Conservation (phyloP, 2,329 filamentous ascomycete species). For the Trichophyton benhamiae region DNA sequence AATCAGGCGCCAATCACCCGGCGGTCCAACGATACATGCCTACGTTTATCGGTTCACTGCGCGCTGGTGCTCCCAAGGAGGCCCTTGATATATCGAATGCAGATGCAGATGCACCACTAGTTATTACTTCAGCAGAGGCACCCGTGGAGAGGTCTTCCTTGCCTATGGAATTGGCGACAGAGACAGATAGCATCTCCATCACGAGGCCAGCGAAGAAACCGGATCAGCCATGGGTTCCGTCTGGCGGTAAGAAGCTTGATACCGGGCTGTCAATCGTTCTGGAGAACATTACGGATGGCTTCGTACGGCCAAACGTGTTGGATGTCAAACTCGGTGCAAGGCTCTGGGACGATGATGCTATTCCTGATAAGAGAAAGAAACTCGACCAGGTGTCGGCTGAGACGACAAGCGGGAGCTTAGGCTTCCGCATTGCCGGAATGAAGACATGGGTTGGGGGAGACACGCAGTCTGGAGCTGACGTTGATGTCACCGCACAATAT, state of each 20-base stretch:
- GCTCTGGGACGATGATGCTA: slow-evolving; percentile 66
- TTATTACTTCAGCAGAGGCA: slow-evolving; percentile 15
- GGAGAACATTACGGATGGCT: slow-evolving; percentile 71
- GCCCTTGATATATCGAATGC: slow-evolving; percentile 24
- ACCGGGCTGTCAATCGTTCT: slow-evolving; percentile 74
- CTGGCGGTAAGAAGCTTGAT: slow-evolving; percentile 52
- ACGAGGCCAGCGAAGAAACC: slow-evolving; percentile 16
- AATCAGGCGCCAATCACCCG: slow-evolving; percentile 56
- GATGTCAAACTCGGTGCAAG: slow-evolving; percentile 83
- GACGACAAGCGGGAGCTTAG: slow-evolving; percentile 48
- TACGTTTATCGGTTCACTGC: slow-evolving; percentile 66
- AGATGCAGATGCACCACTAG: slow-evolving; percentile 10
- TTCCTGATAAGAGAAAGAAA: slow-evolving; percentile 44
- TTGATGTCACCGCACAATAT: slow-evolving; percentile 18
- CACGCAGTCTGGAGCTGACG: background rate
- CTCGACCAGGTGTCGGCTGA: slow-evolving; percentile 47
- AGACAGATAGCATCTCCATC: slow-evolving; percentile 18
- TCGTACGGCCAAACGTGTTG: slow-evolving; percentile 73
- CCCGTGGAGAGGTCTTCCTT: slow-evolving; percentile 12
- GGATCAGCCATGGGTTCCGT: slow-evolving; percentile 32
- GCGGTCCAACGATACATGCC: slow-evolving; percentile 74
- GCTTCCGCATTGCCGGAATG: slow-evolving; percentile 56
- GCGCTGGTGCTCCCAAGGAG: slow-evolving; percentile 45
- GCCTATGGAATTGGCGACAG: slow-evolving; percentile 15
- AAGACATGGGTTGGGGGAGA: slow-evolving; percentile 41